These are phyloP conservation scores for Cryptosporidium bovis DNA, from an alignment of 169 alveolate species.

Conservation along the genomic window DNA sequence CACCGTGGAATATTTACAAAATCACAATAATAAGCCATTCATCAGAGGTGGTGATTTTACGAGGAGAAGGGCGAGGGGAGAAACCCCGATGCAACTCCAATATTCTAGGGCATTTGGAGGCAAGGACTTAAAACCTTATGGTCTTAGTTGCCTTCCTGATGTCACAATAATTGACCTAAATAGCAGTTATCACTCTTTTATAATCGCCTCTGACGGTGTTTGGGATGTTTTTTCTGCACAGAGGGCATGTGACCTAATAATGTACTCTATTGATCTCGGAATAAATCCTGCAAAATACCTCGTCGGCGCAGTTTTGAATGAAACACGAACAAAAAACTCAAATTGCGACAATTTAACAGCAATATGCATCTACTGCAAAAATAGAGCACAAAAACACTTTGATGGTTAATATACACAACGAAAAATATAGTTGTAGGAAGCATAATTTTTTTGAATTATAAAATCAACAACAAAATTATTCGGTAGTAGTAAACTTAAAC, in stretches of 20 bases:
- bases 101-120: constrained; percentile 85
- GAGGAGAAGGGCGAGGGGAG: constrained; percentile 82
- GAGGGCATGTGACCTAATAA: constrained; percentile 61
- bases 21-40: constrained; percentile 84
- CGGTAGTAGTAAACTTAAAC: background rate
- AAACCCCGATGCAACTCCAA: constrained; percentile 88
- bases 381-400: background rate
- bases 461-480: background rate
- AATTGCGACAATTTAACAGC: constrained; percentile 80
- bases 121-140: constrained; percentile 83
- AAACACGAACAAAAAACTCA: constrained; percentile 54
- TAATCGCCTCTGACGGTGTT: constrained; percentile 85
- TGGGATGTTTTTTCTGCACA: constrained; percentile 83
- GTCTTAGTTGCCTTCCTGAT: constrained; percentile 82
- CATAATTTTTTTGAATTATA: no score
- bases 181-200: constrained; percentile 74
- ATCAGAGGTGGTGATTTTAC: constrained; percentile 86
- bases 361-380: constrained; percentile 18
- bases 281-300: constrained; percentile 77
- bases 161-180: constrained; percentile 74
- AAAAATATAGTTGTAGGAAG: no score
- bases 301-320: constrained; percentile 75
- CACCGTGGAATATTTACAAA: constrained; percentile 75
- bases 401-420: no score
- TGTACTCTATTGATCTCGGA: constrained; percentile 68